A percentile compares a stretch with the other conserved stretches of the same genome.
Evolutionary conservation across 2,329 filamentous ascomycete genomes (phyloP).

Genomic region (Pseudogymnoascus sp.): DNA sequence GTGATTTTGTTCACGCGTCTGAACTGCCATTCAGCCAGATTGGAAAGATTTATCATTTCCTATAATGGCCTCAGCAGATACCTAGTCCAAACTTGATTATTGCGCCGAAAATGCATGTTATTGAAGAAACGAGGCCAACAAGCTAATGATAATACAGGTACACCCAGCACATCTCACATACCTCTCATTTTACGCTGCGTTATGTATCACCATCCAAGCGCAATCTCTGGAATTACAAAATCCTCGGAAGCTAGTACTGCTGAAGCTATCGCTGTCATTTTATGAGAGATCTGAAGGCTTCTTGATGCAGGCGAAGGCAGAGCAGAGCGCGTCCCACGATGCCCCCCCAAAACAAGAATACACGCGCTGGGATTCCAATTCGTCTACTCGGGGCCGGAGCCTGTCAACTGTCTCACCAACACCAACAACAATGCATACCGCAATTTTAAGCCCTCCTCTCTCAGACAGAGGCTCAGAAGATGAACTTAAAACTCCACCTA

Average conservation of each 20-base stretch:
- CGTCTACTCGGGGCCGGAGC: neutral
- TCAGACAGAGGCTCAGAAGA: neutral
- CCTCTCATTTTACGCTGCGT: conserved; percentile 27
- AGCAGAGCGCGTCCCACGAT: neutral
- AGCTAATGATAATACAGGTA: conserved; percentile 11
- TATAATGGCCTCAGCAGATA: conserved; percentile 15
- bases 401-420: neutral
- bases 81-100: neutral
- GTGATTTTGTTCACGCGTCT: neutral
- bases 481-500: neutral
- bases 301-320: neutral
- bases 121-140: neutral
- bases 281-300: conserved; percentile 4
- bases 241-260: neutral
- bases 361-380: neutral
- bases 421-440: neutral
- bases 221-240: conserved; percentile 16
- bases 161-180: conserved; percentile 27
- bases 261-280: neutral
- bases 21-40: neutral
- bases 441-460: neutral
- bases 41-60: conserved; percentile 8
- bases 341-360: neutral
- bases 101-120: neutral
- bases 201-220: conserved; percentile 24